Conservation (phyloP, 129 eudicot genomes). For the Saposhnikovia divaricata region DNA sequence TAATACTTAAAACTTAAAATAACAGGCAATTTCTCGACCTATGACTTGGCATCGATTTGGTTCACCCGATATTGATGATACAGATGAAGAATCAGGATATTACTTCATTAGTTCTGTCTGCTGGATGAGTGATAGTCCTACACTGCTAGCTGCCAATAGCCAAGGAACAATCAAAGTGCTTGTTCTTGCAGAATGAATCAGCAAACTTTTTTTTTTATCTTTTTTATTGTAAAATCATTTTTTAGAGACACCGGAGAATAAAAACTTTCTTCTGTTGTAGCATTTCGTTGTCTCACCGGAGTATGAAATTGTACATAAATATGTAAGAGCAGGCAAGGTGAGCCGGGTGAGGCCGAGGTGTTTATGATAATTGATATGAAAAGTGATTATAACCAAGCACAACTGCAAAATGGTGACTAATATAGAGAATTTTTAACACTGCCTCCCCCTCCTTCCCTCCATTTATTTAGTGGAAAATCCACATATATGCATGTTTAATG, state of each 20-base stretch:
- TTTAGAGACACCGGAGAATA: background rate
- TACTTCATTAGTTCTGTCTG: constrained; percentile 82
- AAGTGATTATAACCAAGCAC: background rate
- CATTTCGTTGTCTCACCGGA: background rate
- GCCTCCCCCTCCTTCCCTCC: no score
- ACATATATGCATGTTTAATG: background rate
- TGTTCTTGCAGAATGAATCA: constrained; percentile 46
- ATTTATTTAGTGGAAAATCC: no score
- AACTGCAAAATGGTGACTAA: background rate
- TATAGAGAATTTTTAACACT: background rate
- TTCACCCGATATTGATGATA: constrained; percentile 55
- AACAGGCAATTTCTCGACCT: constrained; percentile 61
- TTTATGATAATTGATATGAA: background rate
- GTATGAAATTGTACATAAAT: background rate
- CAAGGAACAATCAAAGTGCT: constrained; percentile 74
- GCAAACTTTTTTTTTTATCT: background rate
- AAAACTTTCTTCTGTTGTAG: background rate
- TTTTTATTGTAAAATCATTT: background rate
- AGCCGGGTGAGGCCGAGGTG: background rate
- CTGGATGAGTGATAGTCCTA: constrained; percentile 79
- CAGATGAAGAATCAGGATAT: constrained; percentile 59
- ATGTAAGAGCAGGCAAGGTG: background rate
- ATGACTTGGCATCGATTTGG: constrained; percentile 64
- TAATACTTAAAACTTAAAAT: background rate
- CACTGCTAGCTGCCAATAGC: constrained; percentile 74